These are phyloP conservation scores for Corylus heterophylla DNA, from an alignment of 306 rosid genomes.

Conservation along the genomic window DNA sequence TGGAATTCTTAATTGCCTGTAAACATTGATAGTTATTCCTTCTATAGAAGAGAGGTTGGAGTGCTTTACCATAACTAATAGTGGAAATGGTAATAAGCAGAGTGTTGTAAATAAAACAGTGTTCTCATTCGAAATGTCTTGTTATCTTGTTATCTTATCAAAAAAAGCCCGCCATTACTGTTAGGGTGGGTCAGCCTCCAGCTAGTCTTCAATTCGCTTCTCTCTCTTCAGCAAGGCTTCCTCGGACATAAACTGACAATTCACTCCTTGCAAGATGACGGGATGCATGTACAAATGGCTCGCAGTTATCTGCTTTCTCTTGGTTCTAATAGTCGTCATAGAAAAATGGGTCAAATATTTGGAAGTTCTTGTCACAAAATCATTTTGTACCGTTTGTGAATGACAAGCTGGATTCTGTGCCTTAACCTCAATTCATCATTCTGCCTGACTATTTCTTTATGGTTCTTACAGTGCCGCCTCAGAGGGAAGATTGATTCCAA, in stretches of 20 bases:
- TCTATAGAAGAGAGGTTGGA: not conserved
- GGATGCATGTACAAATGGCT: not conserved
- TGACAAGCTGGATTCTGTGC: not conserved
- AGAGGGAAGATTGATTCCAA: slow-evolving; percentile 94
- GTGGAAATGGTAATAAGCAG: not conserved
- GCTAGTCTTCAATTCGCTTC: not conserved
- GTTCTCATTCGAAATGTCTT: not conserved
- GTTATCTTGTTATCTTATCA: not conserved
- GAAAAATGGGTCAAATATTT: not conserved
- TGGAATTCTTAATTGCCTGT: not conserved
- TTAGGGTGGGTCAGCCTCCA: not conserved
- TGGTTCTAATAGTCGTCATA: not conserved
- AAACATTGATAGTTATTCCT: not conserved
- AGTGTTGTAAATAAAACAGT: not conserved
- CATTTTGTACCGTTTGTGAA: not conserved
- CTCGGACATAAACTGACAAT: not conserved
- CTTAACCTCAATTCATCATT: not conserved
- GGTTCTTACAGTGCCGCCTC: slow-evolving; percentile 71
- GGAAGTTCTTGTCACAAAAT: not conserved
- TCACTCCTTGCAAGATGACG: not conserved
- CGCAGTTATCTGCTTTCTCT: not conserved
- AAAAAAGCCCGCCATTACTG: not conserved
- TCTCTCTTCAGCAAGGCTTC: not conserved
- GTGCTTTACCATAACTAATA: not conserved
- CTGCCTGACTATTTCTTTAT: slow-evolving; percentile 20